Conservation (phyloP, 805 yeast genomes). For the Myxozyma mucilagina region DNA sequence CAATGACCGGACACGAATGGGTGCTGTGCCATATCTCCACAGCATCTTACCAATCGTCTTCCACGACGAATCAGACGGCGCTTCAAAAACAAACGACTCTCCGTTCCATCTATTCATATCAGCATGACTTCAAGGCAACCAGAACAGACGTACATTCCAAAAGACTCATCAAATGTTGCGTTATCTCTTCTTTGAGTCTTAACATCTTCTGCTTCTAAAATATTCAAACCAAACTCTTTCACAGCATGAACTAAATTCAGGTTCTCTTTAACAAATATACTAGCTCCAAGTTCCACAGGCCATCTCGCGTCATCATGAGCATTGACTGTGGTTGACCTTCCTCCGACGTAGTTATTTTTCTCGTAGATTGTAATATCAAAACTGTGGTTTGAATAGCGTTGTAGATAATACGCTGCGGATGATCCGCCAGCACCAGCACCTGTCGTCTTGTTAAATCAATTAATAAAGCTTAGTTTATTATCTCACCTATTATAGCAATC, state of each 20-base stretch:
- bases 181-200: conserved; percentile 9
- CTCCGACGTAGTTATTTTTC: conserved; percentile 46
- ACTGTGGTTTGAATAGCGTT: conserved; percentile 41
- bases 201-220: background rate
- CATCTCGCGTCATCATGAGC: conserved; percentile 36
- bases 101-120: conserved; percentile 23
- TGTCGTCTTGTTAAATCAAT: conserved; percentile 41
- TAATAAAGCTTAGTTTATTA: background rate
- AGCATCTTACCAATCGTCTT: conserved; percentile 33
- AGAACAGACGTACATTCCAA: conserved; percentile 36
- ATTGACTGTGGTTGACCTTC: conserved; percentile 46
- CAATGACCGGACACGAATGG: conserved; percentile 34
- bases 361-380: conserved; percentile 50
- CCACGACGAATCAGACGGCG: conserved; percentile 21
- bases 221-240: conserved; percentile 41
- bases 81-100: conserved; percentile 15
- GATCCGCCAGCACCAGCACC: conserved; percentile 59
- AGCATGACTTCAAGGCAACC: conserved; percentile 3
- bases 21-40: conserved; percentile 41
- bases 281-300: conserved; percentile 50
- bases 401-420: conserved; percentile 49
- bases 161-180: conserved; percentile 43
- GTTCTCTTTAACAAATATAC: conserved; percentile 48
- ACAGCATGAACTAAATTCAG: conserved; percentile 45
- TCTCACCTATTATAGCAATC: background rate